Conservation (phyloP, 1,284 basidiomycete species). For the Cutaneotrichosporon curvatum region DNA sequence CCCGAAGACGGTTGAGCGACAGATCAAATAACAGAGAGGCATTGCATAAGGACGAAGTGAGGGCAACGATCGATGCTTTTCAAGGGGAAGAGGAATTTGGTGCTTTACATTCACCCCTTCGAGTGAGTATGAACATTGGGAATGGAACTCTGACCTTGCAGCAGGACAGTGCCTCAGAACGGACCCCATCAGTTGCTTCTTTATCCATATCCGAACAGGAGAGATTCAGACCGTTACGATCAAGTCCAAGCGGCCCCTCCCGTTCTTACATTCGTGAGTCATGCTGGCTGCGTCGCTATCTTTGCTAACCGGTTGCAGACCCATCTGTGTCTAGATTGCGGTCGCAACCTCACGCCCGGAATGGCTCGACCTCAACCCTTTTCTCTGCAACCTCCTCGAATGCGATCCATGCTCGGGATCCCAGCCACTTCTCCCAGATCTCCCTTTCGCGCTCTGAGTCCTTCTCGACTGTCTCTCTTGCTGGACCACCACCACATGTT, state of each 20-base stretch:
- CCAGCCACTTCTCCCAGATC: slow-evolving; percentile 39
- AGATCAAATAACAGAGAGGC: background rate
- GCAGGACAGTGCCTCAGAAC: slow-evolving; percentile 47
- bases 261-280: slow-evolving; percentile 25
- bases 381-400: slow-evolving; percentile 21
- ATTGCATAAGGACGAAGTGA: background rate
- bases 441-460: slow-evolving; percentile 36
- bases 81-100: slow-evolving; percentile 35
- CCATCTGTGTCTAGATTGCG: slow-evolving; percentile 76
- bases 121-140: too few relatives aligned
- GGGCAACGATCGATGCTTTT: slow-evolving; percentile 1
- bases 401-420: slow-evolving; percentile 11
- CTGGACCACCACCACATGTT: background rate
- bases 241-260: slow-evolving; percentile 11
- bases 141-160: too few relatives aligned
- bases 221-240: background rate
- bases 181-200: slow-evolving; percentile 50
- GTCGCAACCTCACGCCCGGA: slow-evolving; percentile 46
- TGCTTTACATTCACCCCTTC: background rate
- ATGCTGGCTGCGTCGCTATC: slow-evolving; percentile 22
- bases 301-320: slow-evolving; percentile 55
- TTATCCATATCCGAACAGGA: slow-evolving; percentile 6
- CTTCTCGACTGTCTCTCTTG: slow-evolving; percentile 24
- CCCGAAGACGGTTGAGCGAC: background rate
- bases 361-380: slow-evolving; percentile 59